phyloP scores from a whole-genome alignment of 225 moss, liverwort and hornwort genomes.

The Climacium dendroides region DNA sequence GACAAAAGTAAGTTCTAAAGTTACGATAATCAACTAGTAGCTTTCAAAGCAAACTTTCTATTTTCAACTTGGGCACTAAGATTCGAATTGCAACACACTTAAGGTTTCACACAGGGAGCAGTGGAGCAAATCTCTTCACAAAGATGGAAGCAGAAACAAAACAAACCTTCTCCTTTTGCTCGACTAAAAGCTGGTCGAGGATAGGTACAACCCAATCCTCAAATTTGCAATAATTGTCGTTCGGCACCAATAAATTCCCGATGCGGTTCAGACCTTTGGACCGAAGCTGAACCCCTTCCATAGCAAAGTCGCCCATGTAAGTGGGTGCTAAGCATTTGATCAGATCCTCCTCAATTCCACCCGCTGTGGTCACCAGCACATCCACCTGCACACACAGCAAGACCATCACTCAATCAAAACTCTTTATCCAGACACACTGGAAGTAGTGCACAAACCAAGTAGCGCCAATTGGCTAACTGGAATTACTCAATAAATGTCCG shows the following conservation, averaged over 20 bases:
- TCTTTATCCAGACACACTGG: conserved; percentile 27
- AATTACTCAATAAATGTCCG: too few species aligned
- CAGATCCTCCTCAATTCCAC: conserved; percentile 93
- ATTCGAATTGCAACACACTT: neutral
- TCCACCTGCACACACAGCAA: conserved; percentile 56
- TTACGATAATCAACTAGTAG: neutral
- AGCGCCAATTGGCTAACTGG: neutral
- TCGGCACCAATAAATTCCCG: conserved; percentile 86
- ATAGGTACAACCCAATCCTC: conserved; percentile 92
- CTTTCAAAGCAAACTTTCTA: neutral
- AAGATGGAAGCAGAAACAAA: conserved; percentile 3
- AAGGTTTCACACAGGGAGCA: neutral
- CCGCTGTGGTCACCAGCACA: conserved; percentile 90
- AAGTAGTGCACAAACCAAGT: neutral
- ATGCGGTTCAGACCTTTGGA: conserved; percentile 90
- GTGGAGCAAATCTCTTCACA: neutral
- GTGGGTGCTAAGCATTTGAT: conserved; percentile 96
- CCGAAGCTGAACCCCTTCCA: conserved; percentile 70
- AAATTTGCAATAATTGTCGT: conserved; percentile 92
- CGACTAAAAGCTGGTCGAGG: conserved; percentile 74
- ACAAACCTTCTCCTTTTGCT: conserved; percentile 71
- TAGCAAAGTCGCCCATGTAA: conserved; percentile 73
- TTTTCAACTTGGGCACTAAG: too few species aligned
- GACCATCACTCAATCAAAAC: conserved; percentile 6
- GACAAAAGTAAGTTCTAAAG: neutral